Evolutionary conservation across 1,139 yeast species (phyloP).

Genomic region (Kodamaea sp.): DNA sequence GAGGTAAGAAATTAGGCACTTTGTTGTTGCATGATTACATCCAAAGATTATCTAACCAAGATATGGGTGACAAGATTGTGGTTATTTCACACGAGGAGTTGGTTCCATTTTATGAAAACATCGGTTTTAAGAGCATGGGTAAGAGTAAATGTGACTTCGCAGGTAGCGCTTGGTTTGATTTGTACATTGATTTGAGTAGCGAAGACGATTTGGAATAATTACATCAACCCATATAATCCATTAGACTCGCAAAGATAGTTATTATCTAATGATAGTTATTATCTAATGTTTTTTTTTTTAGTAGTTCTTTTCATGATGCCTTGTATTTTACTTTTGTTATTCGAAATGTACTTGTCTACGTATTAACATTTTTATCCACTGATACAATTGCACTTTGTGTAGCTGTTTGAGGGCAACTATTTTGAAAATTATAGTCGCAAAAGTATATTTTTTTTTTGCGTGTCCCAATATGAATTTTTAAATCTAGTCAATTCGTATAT

Average conservation of each 20-base stretch:
- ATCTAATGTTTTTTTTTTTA: not conserved
- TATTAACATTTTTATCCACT: too few relatives aligned
- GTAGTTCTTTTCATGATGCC: not conserved
- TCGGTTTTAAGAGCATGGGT: conserved; percentile 72
- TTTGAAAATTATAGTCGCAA: too few relatives aligned
- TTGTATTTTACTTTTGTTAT: not conserved
- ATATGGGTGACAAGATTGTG: conserved; percentile 74
- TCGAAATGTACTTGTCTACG: not conserved
- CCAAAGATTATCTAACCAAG: conserved; percentile 84
- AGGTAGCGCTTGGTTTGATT: conserved; percentile 62
- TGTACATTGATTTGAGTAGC: conserved; percentile 59
- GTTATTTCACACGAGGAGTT: conserved; percentile 69
- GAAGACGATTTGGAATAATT: conserved; percentile 41
- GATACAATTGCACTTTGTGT: too few relatives aligned
- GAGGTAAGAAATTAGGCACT: conserved; percentile 79
- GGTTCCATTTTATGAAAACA: conserved; percentile 71
- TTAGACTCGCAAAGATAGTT: not conserved
- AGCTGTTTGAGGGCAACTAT: too few relatives aligned
- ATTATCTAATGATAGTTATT: too few relatives aligned
- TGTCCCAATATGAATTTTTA: too few relatives aligned
- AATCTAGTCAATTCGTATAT: too few relatives aligned
- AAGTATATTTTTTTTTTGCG: too few relatives aligned
- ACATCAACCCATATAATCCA: not conserved
- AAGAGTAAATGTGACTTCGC: conserved; percentile 57
- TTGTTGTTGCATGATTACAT: conserved; percentile 82